Percentiles rank a stretch among this genome's conserved stretches.
Evolutionary conservation across 371 early-diverging fungal species (phyloP).

Genomic region (Choanephora cucurbitarum): DNA sequence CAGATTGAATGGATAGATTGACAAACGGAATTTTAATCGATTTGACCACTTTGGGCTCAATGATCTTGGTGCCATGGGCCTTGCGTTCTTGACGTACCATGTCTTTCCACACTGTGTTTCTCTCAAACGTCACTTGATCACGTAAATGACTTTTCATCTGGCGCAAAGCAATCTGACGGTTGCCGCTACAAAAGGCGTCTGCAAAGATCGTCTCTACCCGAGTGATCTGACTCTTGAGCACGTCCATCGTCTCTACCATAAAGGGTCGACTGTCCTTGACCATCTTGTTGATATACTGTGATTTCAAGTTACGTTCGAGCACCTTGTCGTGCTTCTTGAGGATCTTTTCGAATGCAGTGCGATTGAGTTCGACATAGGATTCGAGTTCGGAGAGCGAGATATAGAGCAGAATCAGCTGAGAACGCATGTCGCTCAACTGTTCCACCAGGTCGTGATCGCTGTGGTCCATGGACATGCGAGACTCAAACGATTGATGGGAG

Average conservation of each 20-base stretch:
- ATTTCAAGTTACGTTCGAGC: conserved; percentile 51
- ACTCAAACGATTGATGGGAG: conserved; percentile 26
- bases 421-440: conserved; percentile 30
- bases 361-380: conserved; percentile 89
- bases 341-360: conserved; percentile 93
- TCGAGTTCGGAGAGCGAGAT: conserved; percentile 83
- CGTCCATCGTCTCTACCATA: conserved; percentile 49
- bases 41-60: conserved; percentile 47
- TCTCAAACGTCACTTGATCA: conserved; percentile 77
- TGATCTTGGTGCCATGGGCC: conserved; percentile 50
- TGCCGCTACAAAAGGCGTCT: conserved; percentile 57
- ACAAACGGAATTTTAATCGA: conserved; percentile 46
- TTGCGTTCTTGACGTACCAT: conserved; percentile 77
- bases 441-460: conserved; percentile 30
- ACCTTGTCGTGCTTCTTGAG: conserved; percentile 97
- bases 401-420: conserved; percentile 63
- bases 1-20: conserved; percentile 18
- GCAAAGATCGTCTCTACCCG: conserved; percentile 67
- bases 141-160: conserved; percentile 71
- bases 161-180: conserved; percentile 53
- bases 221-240: conserved; percentile 53
- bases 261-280: conserved; percentile 66
- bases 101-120: conserved; percentile 84
- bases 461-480: conserved; percentile 19
- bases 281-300: conserved; percentile 60